Conservation (phyloP, 2,329 filamentous ascomycete species). For the Cladophialophora bantiana region DNA sequence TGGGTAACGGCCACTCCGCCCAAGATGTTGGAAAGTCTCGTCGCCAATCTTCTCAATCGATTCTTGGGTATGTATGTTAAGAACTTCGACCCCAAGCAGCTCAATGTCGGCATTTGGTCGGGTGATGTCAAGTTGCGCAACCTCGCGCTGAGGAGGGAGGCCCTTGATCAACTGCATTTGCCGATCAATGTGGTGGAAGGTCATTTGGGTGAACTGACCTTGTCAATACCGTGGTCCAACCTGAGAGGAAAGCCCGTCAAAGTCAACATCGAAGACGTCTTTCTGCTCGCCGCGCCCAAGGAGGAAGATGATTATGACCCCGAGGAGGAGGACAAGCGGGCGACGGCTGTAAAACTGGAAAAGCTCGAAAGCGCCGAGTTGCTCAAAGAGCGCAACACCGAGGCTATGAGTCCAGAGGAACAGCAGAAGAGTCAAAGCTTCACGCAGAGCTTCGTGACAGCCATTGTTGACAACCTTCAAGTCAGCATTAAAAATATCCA, state of each 20-base stretch:
- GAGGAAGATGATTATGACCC: conserved; percentile 93
- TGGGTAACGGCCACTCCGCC: conserved; percentile 71
- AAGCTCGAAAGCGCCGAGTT: conserved; percentile 96
- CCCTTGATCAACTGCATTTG: conserved; percentile 93
- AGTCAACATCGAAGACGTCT: conserved; percentile 96
- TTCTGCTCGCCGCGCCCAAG: conserved; percentile 90
- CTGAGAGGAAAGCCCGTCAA: conserved; percentile 91
- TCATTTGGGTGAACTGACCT: conserved; percentile 87
- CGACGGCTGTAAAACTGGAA: conserved; percentile 96
- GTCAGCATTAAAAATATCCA: conserved; percentile 99
- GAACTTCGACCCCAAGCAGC: conserved; percentile 97
- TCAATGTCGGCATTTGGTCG: conserved; percentile 99
- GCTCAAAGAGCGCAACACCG: conserved; percentile 87
- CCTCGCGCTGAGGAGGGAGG: conserved; percentile 90
- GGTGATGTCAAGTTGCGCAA: conserved; percentile 95
- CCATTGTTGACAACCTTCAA: conserved; percentile 98
- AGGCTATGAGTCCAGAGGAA: conserved; percentile 92
- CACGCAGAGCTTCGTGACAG: conserved; percentile 90
- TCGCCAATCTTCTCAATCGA: conserved; percentile 96
- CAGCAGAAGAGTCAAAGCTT: conserved; percentile 98
- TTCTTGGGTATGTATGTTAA: conserved; percentile 99
- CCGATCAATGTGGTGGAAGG: conserved; percentile 97
- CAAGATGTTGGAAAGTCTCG: conserved; percentile 94
- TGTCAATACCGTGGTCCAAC: conserved; percentile 98
- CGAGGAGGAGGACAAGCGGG: conserved; percentile 86